Evolutionary conservation across 2,329 filamentous ascomycete genomes (phyloP), one percentile per base, ranked within the genome.

Genomic region (Amauroascus niger): DNA sequence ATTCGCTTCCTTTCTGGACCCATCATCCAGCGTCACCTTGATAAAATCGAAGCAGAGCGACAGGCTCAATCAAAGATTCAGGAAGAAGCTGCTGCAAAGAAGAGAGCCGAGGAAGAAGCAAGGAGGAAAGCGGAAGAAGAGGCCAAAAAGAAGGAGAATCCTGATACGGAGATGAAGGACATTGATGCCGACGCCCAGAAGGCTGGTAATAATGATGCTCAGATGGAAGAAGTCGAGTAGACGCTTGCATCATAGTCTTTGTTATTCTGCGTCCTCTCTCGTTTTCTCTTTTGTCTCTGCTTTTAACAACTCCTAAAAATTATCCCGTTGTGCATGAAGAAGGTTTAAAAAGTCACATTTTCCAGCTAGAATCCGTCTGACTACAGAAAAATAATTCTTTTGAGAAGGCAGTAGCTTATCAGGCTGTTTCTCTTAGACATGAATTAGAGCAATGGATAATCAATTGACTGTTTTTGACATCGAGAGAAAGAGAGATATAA

Each of bases 11-110:
- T 95, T 65, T 87, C 89, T 45, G 93, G 90, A 14, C 91, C 93
- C 55, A 88, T 98, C 66, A 82, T 89, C 60, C 89, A 95, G 76
- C 87, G 91, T 62, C 88, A 95, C 79, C 90, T 91, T 69, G 93
- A 98, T 71, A 95, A 95, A 78, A 76, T 89, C 59, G 88, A 96
- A 73, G 81, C 83, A 57, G 88, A 96, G 74, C 86, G 89, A 61
- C 82, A 87, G 67, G 86, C 84, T 18, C 72, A 84, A 40, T 80
- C 79, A 71, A 74, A 76, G 52, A 80, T 79, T 24, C 79, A 82
- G 64, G 72, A 83, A 51, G 88, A 93, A 55, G 87, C n/a, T 16
- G 37, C 37, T 40, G 37, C 87, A 58, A 84, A 88, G 71, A 82
- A 82, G 68, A 84, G 85, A 62, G 84, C 86, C 54, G 88, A 87